Evolutionary conservation across 768 basidiomycete genomes (phyloP), one percentile per base, ranked within the genome.

Genomic region (Lentinula detonsa): DNA sequence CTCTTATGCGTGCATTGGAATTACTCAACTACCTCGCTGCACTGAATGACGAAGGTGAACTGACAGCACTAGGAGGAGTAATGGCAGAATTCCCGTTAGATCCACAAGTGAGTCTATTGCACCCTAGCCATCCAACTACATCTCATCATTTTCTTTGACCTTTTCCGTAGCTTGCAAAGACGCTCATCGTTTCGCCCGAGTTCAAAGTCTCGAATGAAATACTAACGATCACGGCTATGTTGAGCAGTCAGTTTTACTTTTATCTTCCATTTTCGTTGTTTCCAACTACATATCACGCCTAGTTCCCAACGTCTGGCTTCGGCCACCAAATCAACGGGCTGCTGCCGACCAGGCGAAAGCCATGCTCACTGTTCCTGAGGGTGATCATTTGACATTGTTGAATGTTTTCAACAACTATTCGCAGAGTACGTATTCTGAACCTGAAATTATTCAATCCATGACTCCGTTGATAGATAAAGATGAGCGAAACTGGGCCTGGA

Each of bases 1-100:
- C 95, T 1, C 81, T 98, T 52, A 97, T 98, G 95, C 87, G 95
- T 60, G 96, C 96, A 9, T 76, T 99, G 57, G 97, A 98, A 71
- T 74, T 98, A 39, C 80, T 99, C 51, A 96, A 98, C 69, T 96
- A 87, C 72, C 81, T 98, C 48, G 85, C 89, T 5, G 96, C 95
- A 1, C 77, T 99, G 62, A 94, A 98, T 68, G 95, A 98, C 66
- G 94, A 97, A 3, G 95, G 97, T 10, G 86, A 93, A 55, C 72
- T 99, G 61, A 98, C 97, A 0, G 74, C 86, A 0, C 76, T 98
- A 7, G 97, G 97, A 4, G 78, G 75, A 40, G 88, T 93, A 62
- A 98, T 98, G 96, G 96, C 97, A 0, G 94, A 98, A 66, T 98
- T 98, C 79, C 97, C 96, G 11, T 81, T 99, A n/a, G 97, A 98